phyloP scores from a whole-genome alignment of 306 rosid genomes.

The Crotalaria pallida region DNA sequence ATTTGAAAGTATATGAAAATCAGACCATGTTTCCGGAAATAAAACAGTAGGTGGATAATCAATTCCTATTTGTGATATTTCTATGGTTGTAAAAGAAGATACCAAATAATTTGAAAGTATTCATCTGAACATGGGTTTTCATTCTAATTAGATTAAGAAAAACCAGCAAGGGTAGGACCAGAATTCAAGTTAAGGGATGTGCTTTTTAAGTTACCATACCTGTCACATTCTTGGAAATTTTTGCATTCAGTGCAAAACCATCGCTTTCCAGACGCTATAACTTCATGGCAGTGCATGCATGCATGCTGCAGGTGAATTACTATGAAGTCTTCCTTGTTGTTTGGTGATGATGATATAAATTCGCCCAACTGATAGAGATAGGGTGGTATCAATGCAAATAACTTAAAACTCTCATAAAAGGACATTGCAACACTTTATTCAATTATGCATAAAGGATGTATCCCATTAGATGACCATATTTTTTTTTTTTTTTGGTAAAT shows the following conservation, averaged over 20 bases:
- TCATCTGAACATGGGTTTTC: background rate
- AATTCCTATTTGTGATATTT: too few species aligned
- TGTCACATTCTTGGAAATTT: constrained; percentile 55
- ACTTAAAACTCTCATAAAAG: background rate
- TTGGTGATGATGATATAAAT: constrained; percentile 23
- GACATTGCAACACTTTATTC: background rate
- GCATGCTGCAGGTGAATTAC: constrained; percentile 45
- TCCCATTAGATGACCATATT: background rate
- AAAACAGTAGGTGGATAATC: too few species aligned
- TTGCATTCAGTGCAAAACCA: constrained; percentile 60
- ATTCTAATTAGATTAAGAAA: background rate
- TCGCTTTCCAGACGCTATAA: constrained; percentile 44
- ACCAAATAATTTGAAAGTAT: background rate
- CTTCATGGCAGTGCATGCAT: constrained; percentile 46
- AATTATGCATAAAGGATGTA: background rate
- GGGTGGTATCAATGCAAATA: background rate
- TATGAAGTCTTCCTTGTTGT: constrained; percentile 64
- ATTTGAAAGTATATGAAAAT: background rate
- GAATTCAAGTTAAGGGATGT: background rate
- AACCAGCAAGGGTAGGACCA: background rate
- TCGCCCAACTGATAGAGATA: constrained; percentile 38
- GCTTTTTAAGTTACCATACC: constrained; percentile 27
- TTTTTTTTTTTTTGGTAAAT: too few species aligned
- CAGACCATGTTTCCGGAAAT: too few species aligned
- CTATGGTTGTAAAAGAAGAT: background rate